Percentiles rank a stretch among this genome's conserved stretches.
Evolutionary conservation across 2,329 filamentous ascomycete genomes (phyloP).

Genomic region (Penicillium sp.): DNA sequence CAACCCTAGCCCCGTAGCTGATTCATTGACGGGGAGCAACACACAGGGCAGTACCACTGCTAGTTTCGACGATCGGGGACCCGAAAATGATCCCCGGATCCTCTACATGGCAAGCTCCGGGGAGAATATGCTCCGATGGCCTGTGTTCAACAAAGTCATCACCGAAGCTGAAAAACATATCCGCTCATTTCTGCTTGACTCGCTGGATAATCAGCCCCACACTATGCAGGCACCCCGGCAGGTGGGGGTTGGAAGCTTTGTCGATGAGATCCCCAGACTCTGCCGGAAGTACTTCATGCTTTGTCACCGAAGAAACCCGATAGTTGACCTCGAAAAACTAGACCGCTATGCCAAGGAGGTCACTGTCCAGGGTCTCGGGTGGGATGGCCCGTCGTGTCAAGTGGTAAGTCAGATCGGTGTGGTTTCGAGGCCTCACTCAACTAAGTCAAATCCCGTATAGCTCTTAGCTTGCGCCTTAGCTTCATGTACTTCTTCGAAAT

Average conservation of each 20-base stretch:
- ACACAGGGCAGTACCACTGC: constrained; percentile 4
- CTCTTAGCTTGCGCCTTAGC: constrained; percentile 25
- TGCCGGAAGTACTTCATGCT: constrained; percentile 20
- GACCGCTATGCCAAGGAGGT: constrained; percentile 24
- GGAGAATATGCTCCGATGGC: constrained; percentile 27
- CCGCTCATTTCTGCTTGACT: constrained; percentile 25
- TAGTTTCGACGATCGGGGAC: constrained; percentile 14
- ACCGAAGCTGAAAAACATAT: constrained; percentile 24
- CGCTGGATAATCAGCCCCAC: constrained; percentile 16
- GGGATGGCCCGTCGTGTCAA: constrained; percentile 27
- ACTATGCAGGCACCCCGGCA: constrained; percentile 10
- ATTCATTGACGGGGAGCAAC: constrained; percentile 10
- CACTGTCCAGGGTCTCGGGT: constrained; percentile 23
- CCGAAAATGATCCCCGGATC: constrained; percentile 20
- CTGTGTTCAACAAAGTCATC: constrained; percentile 21
- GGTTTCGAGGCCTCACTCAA: not conserved
- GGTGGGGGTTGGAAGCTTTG: constrained; percentile 12
- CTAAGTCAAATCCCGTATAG: constrained; percentile 11
- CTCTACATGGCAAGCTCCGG: constrained; percentile 24
- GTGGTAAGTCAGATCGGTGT: constrained; percentile 18
- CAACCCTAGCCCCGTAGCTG: constrained; percentile 15
- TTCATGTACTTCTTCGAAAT: constrained; percentile 17
- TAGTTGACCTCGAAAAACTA: constrained; percentile 22
- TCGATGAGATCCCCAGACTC: constrained; percentile 20
- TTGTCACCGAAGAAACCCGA: constrained; percentile 22